Conservation (phyloP, 2,329 filamentous ascomycete genomes). For the Pseudogymnoascus verrucosus region DNA sequence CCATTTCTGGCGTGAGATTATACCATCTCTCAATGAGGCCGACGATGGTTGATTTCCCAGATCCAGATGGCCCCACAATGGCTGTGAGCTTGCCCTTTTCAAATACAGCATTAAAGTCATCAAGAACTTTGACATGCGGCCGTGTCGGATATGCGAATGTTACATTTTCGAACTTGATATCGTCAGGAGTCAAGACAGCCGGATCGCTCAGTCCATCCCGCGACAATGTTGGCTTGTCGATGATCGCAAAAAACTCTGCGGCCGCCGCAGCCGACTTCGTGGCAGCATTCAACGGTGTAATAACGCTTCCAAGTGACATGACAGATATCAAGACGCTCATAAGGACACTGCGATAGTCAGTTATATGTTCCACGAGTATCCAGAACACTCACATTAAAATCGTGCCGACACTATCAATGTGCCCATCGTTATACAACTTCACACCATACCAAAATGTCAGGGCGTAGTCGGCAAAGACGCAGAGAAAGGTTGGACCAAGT, state of each 20-base stretch:
- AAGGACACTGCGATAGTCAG: slow-evolving; percentile 13
- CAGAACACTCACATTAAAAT: slow-evolving; percentile 43
- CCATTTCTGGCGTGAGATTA: slow-evolving; percentile 45
- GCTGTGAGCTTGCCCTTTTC: slow-evolving; percentile 61
- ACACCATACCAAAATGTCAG: slow-evolving; percentile 57
- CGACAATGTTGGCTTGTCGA: slow-evolving; percentile 31
- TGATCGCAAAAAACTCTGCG: slow-evolving; percentile 29
- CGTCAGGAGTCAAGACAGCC: slow-evolving; percentile 40
- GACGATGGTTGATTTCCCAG: slow-evolving; percentile 67
- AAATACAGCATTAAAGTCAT: slow-evolving; percentile 50
- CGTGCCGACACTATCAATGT: slow-evolving; percentile 41
- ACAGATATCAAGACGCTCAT: slow-evolving; percentile 52
- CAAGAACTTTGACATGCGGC: slow-evolving; percentile 55
- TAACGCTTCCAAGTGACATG: slow-evolving; percentile 48
- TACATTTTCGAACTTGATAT: slow-evolving; percentile 56
- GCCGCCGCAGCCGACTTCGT: slow-evolving; percentile 31
- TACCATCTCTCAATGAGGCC: slow-evolving; percentile 68
- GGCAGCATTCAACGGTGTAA: slow-evolving; percentile 49
- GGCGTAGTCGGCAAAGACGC: slow-evolving; percentile 40
- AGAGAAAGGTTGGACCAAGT: slow-evolving; percentile 39
- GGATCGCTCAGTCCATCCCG: slow-evolving; percentile 37
- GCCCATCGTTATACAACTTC: slow-evolving; percentile 39
- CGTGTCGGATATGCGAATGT: slow-evolving; percentile 67
- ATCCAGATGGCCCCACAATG: slow-evolving; percentile 65
- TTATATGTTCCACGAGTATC: background rate